These are phyloP conservation scores for Coemansia sp. DNA, from an alignment of 192 early-diverging fungal species.

Conservation along the genomic window DNA sequence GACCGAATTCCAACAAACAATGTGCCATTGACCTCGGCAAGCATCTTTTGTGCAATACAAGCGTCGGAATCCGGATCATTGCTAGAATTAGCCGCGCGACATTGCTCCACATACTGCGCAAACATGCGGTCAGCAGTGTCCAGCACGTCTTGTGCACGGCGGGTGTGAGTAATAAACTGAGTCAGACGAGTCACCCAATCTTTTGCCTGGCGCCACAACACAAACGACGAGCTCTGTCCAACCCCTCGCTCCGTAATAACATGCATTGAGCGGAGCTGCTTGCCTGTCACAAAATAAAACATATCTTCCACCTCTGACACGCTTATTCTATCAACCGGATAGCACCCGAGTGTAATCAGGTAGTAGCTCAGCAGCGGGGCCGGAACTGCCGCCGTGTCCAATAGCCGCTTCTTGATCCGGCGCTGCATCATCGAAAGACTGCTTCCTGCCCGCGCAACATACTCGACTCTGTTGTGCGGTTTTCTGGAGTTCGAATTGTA, in stretches of 20 bases:
- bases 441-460: conserved; percentile 14
- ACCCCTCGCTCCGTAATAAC: conserved; percentile 15
- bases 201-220: conserved; percentile 4
- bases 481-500: background rate
- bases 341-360: conserved; percentile 19
- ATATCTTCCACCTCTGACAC: conserved; percentile 4
- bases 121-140: conserved; percentile 19
- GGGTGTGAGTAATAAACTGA: background rate
- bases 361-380: conserved; percentile 29
- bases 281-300: conserved; percentile 13
- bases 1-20: conserved; percentile 34
- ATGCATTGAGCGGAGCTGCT: background rate
- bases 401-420: conserved; percentile 18
- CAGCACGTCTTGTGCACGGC: conserved; percentile 7
- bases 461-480: background rate
- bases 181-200: conserved; percentile 19
- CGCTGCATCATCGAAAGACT: conserved; percentile 3
- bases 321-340: background rate
- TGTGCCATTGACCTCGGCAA: conserved; percentile 13
- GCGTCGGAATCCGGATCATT: conserved; percentile 5
- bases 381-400: conserved; percentile 8
- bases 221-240: background rate
- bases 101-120: conserved; percentile 10
- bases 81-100: background rate
- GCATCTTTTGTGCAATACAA: conserved; percentile 17